Evolutionary conservation across 2,329 filamentous ascomycete genomes (phyloP).

Genomic region (Catunica adiposa): DNA sequence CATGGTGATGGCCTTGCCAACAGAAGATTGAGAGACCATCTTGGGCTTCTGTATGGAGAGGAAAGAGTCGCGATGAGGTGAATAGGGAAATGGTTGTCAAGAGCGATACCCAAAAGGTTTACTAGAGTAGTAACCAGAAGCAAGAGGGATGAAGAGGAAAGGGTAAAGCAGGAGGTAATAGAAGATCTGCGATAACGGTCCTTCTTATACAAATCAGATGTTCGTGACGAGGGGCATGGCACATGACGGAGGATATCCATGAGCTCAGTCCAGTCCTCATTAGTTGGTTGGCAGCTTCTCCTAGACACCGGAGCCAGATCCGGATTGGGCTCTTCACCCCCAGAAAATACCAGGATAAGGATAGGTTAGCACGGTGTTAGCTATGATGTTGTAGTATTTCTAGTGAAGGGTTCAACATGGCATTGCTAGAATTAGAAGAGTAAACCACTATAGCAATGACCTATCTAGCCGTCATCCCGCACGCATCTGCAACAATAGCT

Average conservation of each 20-base stretch:
- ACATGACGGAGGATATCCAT: too few species aligned
- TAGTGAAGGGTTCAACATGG: neutral
- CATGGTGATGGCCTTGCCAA: conserved; percentile 3
- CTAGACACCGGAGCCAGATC: neutral
- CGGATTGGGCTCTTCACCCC: neutral
- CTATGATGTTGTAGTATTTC: neutral
- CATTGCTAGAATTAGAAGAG: neutral
- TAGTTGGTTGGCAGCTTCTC: neutral
- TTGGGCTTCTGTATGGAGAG: neutral
- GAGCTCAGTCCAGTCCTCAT: neutral
- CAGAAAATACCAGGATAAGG: neutral
- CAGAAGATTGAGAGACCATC: conserved; percentile 9
- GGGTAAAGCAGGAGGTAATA: neutral
- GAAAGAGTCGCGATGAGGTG: neutral
- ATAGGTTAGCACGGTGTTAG: neutral
- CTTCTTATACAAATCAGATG: conserved; percentile 2
- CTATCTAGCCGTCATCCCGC: too few species aligned
- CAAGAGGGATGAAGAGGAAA: conserved; percentile 1
- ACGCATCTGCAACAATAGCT: too few species aligned
- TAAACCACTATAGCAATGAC: neutral
- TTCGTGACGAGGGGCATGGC: too few species aligned
- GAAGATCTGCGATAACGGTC: neutral
- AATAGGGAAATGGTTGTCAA: neutral
- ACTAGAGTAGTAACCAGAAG: conserved; percentile 1
- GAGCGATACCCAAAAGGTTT: neutral